Evolutionary conservation across 495 filamentous ascomycete species (phyloP).

Genomic region (Penicillium pulvis): DNA sequence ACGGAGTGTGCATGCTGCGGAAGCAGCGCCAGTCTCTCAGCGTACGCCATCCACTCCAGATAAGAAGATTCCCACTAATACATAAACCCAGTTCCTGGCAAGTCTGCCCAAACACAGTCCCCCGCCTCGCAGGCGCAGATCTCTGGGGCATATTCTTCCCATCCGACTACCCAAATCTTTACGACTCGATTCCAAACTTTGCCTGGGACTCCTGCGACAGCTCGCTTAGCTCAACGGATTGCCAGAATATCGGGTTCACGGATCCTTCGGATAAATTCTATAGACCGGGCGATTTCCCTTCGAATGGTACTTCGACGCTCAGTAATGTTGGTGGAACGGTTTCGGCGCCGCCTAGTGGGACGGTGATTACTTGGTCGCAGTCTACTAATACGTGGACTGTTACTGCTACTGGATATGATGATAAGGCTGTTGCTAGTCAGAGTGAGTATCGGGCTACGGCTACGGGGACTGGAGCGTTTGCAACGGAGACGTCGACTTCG

Average conservation of each 20-base stretch:
- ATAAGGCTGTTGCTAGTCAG: slow-evolving; percentile 26
- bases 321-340: slow-evolving; percentile 27
- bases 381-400: slow-evolving; percentile 27
- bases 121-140: slow-evolving; percentile 30
- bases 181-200: slow-evolving; percentile 27
- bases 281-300: slow-evolving; percentile 24
- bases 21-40: slow-evolving; percentile 32
- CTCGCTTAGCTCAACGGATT: slow-evolving; percentile 11
- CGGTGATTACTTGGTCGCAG: slow-evolving; percentile 32
- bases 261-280: slow-evolving; percentile 29
- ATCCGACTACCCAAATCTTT: slow-evolving; percentile 23
- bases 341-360: slow-evolving; percentile 26
- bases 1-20: slow-evolving; percentile 33
- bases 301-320: slow-evolving; percentile 26
- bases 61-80: not conserved
- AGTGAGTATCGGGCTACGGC: slow-evolving; percentile 26
- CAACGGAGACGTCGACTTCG: slow-evolving; percentile 16
- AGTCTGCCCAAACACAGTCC: slow-evolving; percentile 29
- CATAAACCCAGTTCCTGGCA: slow-evolving; percentile 24
- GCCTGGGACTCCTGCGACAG: slow-evolving; percentile 29
- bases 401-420: slow-evolving; percentile 28
- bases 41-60: slow-evolving; percentile 15
- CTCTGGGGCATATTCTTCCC: slow-evolving; percentile 33
- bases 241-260: slow-evolving; percentile 23
- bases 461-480: slow-evolving; percentile 16